phyloP scores from a whole-genome alignment of 129 eudicot species.

The Logfia minima region DNA sequence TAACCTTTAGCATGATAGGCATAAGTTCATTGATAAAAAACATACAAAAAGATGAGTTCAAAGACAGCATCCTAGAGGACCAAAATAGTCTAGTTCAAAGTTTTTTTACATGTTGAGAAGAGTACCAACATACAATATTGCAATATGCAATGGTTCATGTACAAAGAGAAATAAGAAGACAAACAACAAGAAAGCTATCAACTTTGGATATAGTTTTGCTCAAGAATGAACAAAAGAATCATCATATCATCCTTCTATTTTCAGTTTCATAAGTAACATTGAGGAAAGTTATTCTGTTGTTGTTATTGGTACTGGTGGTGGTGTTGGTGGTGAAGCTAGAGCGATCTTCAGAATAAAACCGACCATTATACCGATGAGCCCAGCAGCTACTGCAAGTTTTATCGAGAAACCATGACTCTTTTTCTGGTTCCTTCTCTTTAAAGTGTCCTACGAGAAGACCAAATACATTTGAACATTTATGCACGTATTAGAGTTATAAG shows the following conservation, averaged over 20 bases:
- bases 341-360: conserved; percentile 64
- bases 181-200: conserved; percentile 27
- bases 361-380: conserved; percentile 59
- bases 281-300: conserved; percentile 27
- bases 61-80: neutral
- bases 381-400: conserved; percentile 61
- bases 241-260: neutral
- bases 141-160: conserved; percentile 38
- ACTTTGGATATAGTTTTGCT: conserved; percentile 25
- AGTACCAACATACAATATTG: conserved; percentile 27
- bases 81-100: neutral
- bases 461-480: conserved; percentile 8
- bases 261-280: neutral
- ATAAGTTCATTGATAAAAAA: neutral
- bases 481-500: neutral
- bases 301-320: conserved; percentile 36
- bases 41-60: neutral
- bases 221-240: conserved; percentile 31
- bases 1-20: neutral
- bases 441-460: conserved; percentile 42
- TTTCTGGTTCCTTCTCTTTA: conserved; percentile 49
- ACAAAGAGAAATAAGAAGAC: conserved; percentile 27
- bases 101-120: conserved; percentile 20
- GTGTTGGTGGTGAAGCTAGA: conserved; percentile 44
- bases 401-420: conserved; percentile 56